phyloP scores from a whole-genome alignment of 208 protist species.

The Leishmania tarentolae region DNA sequence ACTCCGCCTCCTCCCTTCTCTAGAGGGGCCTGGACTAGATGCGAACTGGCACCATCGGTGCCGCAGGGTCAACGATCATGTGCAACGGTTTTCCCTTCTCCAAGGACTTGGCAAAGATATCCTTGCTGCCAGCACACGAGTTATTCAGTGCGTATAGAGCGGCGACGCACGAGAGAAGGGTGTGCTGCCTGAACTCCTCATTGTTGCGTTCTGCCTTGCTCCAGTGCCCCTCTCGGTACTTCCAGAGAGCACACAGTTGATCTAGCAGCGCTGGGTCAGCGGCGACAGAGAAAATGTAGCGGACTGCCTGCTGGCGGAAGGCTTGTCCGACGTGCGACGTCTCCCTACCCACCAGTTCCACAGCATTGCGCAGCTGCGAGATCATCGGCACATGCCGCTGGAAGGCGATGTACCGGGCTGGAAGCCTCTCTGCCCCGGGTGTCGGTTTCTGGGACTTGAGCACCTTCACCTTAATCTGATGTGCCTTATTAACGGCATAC shows the following conservation, averaged over 20 bases:
- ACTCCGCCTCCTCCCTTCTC: not conserved
- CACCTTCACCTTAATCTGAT: constrained; percentile 40
- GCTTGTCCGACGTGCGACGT: constrained; percentile 40
- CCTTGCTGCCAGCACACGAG: constrained; percentile 33
- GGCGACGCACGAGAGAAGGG: constrained; percentile 43
- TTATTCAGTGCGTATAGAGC: constrained; percentile 63
- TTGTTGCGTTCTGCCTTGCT: constrained; percentile 38
- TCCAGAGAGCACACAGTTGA: constrained; percentile 52
- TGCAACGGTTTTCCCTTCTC: constrained; percentile 34
- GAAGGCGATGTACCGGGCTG: constrained; percentile 47
- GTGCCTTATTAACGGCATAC: constrained; percentile 16
- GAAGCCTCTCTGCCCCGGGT: constrained; percentile 29
- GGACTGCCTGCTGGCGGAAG: constrained; percentile 62
- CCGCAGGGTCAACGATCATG: constrained; percentile 20
- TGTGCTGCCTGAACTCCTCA: constrained; percentile 14
- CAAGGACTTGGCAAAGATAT: constrained; percentile 41
- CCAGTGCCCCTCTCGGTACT: constrained; percentile 38
- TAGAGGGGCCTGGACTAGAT: constrained; percentile 10
- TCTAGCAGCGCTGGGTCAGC: constrained; percentile 56
- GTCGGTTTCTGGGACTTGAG: constrained; percentile 32
- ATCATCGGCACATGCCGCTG: constrained; percentile 57
- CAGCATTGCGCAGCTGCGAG: constrained; percentile 47
- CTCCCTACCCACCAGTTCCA: constrained; percentile 38
- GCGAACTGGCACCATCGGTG: constrained; percentile 44
- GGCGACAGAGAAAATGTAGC: constrained; percentile 53